These are phyloP conservation scores for Cordyceps pruinosa DNA, from an alignment of 2,329 filamentous ascomycete species.

Conservation along the genomic window DNA sequence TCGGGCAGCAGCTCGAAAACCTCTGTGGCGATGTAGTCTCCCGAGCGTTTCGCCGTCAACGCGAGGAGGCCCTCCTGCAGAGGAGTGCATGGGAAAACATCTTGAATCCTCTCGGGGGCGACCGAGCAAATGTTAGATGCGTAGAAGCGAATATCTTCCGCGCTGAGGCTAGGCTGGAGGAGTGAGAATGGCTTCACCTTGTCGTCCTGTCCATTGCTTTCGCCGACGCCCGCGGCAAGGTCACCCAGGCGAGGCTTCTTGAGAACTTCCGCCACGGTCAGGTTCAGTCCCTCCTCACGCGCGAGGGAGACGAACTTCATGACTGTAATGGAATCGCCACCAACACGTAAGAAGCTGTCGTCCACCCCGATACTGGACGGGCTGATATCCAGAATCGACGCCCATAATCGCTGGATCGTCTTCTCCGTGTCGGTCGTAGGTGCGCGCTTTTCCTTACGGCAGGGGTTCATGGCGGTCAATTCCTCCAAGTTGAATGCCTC, in stretches of 20 bases:
- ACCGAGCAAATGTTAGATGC: conserved; percentile 14
- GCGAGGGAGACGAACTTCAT: conserved; percentile 20
- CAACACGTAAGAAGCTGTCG: conserved; percentile 40
- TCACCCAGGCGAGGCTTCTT: conserved; percentile 11
- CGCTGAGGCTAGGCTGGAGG: neutral
- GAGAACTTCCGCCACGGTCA: conserved; percentile 15
- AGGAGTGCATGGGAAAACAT: conserved; percentile 13
- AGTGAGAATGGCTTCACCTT: neutral
- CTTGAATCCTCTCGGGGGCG: conserved; percentile 5
- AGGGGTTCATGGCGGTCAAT: conserved; percentile 23
- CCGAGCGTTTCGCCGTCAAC: conserved; percentile 15
- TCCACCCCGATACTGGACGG: conserved; percentile 26
- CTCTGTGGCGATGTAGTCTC: conserved; percentile 18
- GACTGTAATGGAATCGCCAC: conserved; percentile 28
- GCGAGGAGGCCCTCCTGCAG: conserved; percentile 14
- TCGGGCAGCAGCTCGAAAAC: conserved; percentile 15
- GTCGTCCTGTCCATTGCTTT: neutral
- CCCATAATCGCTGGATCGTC: conserved; percentile 31
- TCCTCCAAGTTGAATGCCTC: conserved; percentile 30
- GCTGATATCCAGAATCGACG: conserved; percentile 27
- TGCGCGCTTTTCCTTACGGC: conserved; percentile 19
- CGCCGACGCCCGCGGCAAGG: conserved; percentile 11
- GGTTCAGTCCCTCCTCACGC: conserved; percentile 14
- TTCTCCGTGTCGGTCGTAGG: conserved; percentile 30
- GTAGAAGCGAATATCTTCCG: conserved; percentile 4